phyloP scores from a whole-genome alignment of 352 stramenopile species.

The Elongisporangium undulatum region DNA sequence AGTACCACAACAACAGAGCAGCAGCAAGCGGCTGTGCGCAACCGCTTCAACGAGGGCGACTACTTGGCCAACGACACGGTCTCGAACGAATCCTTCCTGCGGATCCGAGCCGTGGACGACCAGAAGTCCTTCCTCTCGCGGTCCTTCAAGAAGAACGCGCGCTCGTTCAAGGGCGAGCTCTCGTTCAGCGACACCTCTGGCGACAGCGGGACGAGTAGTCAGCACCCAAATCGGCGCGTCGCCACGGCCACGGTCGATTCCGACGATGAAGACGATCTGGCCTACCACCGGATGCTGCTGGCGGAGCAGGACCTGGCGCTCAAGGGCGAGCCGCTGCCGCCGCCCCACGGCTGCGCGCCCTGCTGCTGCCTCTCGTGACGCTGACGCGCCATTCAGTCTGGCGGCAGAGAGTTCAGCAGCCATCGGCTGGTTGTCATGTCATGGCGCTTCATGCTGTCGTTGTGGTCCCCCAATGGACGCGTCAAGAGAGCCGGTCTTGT shows the following conservation, averaged over 20 bases:
- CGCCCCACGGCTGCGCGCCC: constrained; percentile 37
- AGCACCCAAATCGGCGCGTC: constrained; percentile 12
- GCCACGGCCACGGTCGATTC: constrained; percentile 11
- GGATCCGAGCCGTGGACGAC: constrained; percentile 30
- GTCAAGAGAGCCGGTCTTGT: not conserved
- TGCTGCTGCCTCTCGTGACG: constrained; percentile 37
- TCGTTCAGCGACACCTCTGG: constrained; percentile 15
- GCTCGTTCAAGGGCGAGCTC: constrained; percentile 66
- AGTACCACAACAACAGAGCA: not conserved
- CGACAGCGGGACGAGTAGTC: constrained; percentile 16
- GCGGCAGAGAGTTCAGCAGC: not conserved
- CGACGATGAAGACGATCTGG: constrained; percentile 25
- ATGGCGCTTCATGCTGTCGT: not conserved
- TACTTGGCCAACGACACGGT: constrained; percentile 72
- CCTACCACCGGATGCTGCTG: constrained; percentile 44
- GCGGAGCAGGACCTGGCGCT: constrained; percentile 33
- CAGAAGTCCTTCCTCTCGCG: constrained; percentile 24
- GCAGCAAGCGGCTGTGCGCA: constrained; percentile 1
- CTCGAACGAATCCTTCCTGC: constrained; percentile 67
- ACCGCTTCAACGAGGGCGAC: constrained; percentile 46
- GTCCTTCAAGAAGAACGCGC: constrained; percentile 10
- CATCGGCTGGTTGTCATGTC: not conserved
- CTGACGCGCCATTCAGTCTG: not conserved
- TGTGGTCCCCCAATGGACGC: constrained; percentile 13
- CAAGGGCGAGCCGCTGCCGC: constrained; percentile 16